Evolutionary conservation across 345 rosid species (phyloP).

Genomic region (Geranium rotundifolium): DNA sequence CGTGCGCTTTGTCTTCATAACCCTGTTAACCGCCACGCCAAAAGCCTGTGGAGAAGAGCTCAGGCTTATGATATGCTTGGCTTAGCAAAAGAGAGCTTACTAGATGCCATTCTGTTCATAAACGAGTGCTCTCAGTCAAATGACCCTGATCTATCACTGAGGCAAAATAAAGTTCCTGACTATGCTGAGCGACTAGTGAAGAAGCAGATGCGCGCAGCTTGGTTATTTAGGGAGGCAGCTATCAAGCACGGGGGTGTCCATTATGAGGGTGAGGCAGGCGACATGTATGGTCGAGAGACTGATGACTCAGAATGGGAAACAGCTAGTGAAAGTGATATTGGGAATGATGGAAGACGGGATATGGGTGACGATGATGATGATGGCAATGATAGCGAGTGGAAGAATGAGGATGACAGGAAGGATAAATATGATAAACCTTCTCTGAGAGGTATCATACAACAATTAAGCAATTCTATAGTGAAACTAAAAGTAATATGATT

Average conservation of each 20-base stretch:
- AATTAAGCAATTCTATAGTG: background rate
- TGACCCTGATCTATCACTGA: conserved; percentile 81
- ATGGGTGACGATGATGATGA: conserved; percentile 63
- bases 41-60: conserved; percentile 98
- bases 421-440: conserved; percentile 38
- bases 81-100: conserved; percentile 85
- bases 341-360: conserved; percentile 69
- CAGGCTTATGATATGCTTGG: conserved; percentile 96
- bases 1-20: conserved; percentile 77
- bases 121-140: conserved; percentile 95
- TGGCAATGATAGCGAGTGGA: conserved; percentile 53
- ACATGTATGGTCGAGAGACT: conserved; percentile 56
- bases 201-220: conserved; percentile 98
- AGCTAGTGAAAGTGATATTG: conserved; percentile 90
- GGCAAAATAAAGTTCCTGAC: conserved; percentile 97
- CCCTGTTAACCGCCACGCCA: conserved; percentile 86
- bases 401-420: conserved; percentile 41
- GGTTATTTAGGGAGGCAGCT: conserved; percentile 95
- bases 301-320: conserved; percentile 99
- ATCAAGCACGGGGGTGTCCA: conserved; percentile 81
- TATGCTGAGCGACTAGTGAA: conserved; percentile 92
- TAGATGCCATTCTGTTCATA: conserved; percentile 93
- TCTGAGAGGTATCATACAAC: conserved; percentile 31
- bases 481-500: background rate
- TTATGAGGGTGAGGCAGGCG: conserved; percentile 55